Evolutionary conservation across 441 rosid species (phyloP).

Genomic region (Euphorbia schlechtendalii): DNA sequence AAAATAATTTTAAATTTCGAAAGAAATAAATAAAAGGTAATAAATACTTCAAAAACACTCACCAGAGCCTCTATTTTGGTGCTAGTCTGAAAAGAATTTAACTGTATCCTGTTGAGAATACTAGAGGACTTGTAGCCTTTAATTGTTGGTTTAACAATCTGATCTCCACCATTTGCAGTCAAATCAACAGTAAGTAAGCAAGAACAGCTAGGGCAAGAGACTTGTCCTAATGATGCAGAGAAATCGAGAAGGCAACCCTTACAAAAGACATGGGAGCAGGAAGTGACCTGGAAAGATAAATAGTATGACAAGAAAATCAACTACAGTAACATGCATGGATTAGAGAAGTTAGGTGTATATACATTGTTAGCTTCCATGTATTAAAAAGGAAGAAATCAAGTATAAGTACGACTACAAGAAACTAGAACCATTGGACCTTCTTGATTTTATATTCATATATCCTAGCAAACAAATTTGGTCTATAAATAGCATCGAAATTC

Average conservation of each 20-base stretch:
- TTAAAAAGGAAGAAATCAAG: background rate
- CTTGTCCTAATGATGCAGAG: conserved; percentile 56
- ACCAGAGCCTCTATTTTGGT: conserved; percentile 99
- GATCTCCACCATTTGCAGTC: conserved; percentile 44
- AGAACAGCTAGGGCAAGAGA: conserved; percentile 78
- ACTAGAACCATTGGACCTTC: background rate
- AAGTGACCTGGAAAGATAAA: conserved; percentile 53
- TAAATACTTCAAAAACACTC: conserved; percentile 24
- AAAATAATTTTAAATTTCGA: conserved; percentile 2
- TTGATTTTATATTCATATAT: background rate
- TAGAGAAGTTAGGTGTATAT: background rate
- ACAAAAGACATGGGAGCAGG: conserved; percentile 81
- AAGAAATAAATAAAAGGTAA: conserved; percentile 2
- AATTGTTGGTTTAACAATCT: conserved; percentile 45
- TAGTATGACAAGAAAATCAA: conserved; percentile 7
- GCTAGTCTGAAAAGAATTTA: conserved; percentile 88
- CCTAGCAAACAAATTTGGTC: background rate
- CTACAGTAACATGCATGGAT: background rate
- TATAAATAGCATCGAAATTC: background rate
- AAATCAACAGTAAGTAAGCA: conserved; percentile 67
- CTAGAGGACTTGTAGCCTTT: conserved; percentile 78
- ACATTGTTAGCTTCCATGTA: background rate
- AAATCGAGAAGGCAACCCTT: conserved; percentile 77
- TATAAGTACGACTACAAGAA: background rate
- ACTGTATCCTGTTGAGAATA: conserved; percentile 73